Evolutionary conservation across 129 eudicot species (phyloP).

Genomic region (Flaveria robusta): DNA sequence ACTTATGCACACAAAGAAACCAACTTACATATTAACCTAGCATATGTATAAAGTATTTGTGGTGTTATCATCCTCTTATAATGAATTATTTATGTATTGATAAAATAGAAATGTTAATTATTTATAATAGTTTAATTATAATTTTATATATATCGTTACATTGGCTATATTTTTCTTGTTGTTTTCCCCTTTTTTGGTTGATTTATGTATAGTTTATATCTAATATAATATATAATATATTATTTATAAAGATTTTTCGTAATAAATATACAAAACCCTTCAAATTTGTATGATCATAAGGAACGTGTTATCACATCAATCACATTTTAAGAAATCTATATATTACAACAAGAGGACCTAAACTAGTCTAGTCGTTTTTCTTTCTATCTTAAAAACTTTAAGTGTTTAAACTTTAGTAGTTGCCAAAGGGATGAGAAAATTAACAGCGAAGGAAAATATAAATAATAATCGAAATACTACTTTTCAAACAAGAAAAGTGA

Average conservation of each 20-base stretch:
- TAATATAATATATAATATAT: not conserved
- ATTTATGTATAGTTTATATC: not conserved
- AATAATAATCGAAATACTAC: not conserved
- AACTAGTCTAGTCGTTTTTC: not conserved
- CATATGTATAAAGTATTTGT: no score
- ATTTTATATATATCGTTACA: not conserved
- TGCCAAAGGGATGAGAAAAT: not conserved
- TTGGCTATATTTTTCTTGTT: not conserved
- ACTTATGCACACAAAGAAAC: no score
- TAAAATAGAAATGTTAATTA: no score
- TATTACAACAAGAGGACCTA: not conserved
- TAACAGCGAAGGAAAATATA: not conserved
- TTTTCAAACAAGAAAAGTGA: not conserved
- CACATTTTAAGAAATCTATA: not conserved
- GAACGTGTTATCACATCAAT: not conserved
- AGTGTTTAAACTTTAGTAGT: not conserved
- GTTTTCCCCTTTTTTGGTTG: not conserved
- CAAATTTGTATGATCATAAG: not conserved
- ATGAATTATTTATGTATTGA: no score
- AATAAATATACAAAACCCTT: not conserved
- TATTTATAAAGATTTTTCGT: not conserved
- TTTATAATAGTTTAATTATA: not conserved
- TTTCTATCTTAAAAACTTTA: no score
- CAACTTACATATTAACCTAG: no score
- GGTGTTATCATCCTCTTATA: no score